Percentiles rank a stretch among this genome's conserved stretches.
phyloP scores from a whole-genome alignment of 169 alveolate species.

The Toxoplasma gondii region DNA sequence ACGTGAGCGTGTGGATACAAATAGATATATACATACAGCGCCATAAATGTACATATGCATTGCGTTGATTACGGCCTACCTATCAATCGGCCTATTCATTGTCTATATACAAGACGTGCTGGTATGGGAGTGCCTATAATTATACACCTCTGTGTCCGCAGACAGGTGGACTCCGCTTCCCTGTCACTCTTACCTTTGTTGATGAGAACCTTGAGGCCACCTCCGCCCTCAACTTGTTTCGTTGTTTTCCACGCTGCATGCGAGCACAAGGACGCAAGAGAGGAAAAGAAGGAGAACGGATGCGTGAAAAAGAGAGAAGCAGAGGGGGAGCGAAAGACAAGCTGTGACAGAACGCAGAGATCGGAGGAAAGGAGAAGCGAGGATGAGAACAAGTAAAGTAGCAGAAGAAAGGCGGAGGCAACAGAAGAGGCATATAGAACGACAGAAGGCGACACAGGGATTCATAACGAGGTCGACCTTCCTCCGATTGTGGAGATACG shows the following conservation, averaged over 20 bases:
- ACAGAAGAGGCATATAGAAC: too few species aligned
- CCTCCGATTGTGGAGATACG: too few species aligned
- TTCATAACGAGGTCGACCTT: not conserved
- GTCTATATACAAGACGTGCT: not conserved
- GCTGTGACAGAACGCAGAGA: not conserved
- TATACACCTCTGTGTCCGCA: not conserved
- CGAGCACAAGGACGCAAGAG: not conserved
- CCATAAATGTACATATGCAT: not conserved
- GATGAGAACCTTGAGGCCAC: constrained; percentile 74
- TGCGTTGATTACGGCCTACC: not conserved
- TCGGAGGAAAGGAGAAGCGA: not conserved
- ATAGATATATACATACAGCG: not conserved
- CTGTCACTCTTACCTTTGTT: constrained; percentile 68
- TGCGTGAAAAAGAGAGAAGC: not conserved
- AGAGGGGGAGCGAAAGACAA: not conserved
- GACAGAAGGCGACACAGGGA: too few species aligned
- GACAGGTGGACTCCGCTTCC: not conserved
- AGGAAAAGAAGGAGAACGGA: not conserved
- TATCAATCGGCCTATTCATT: not conserved
- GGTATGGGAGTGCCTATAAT: not conserved
- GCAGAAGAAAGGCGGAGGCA: not conserved
- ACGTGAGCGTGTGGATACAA: not conserved
- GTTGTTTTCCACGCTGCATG: constrained; percentile 79
- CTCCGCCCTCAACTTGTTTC: constrained; percentile 84
- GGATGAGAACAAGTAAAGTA: not conserved